Evolutionary conservation across 2,329 filamentous ascomycete species (phyloP), one percentile per base, ranked within the genome.

Genomic region (Aspergillus unguis): DNA sequence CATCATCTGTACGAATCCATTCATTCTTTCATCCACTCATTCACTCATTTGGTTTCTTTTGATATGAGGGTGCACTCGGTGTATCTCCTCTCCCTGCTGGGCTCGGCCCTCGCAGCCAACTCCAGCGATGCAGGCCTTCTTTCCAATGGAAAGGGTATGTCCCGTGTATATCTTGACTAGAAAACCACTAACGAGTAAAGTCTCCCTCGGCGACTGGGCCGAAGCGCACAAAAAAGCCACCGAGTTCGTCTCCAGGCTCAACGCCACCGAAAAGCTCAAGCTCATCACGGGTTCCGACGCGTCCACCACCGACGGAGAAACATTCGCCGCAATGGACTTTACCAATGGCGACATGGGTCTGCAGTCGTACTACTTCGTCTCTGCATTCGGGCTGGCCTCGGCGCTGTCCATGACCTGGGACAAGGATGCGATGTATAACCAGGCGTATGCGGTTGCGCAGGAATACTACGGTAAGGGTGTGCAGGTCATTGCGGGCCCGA

Each of bases 201-300:
- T 40, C 17, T 40, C 37, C 38, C 48, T 62, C 29, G 50, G 48
- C 11, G 50, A 54, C 11, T 59, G 55, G 59, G 41, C 57, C 36
- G 33, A 38, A 4, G 57, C 57, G 8, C 59, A 59, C 42, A 49
- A 57, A 38, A 61, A 56, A 36, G 58, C 58, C 26, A 51, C 58
- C 36, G 28, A 38, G 35, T 59, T 61, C 31, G 55, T 59, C 5
- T 50, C 55, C 23, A 54, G 50, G 23, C 52, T 59, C n/a, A 61
- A 48, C 47, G 58, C 54, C 44, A 51, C 52, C 47, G 52, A 65
- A 38, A 66, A 65, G 38, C 57, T 65, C 25, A 58, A 59, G 40
- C 48, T 66, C 29, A 63, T 65, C 41, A 64, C 64, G 5, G 64
- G 63, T 50, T 64, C 58, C 37, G 26, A 23, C 10, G 37, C 26